Evolutionary conservation across 805 yeast species (phyloP).

Genomic region (Ogataea ganodermae): DNA sequence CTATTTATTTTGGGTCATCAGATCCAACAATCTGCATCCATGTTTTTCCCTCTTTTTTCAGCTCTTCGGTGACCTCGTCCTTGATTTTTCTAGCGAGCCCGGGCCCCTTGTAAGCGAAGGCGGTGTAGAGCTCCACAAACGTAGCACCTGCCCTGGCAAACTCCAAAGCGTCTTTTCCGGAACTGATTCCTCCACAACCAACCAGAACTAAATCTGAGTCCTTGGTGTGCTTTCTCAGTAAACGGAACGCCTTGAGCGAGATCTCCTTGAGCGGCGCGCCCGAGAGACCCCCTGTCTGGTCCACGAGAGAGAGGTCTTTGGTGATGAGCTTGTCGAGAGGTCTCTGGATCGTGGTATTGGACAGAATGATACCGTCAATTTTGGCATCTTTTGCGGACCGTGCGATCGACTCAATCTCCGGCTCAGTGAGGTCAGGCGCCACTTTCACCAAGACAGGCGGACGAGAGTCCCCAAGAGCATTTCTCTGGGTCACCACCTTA

Average conservation of each 20-base stretch:
- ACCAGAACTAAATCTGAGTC: constrained; percentile 71
- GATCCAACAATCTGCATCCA: constrained; percentile 81
- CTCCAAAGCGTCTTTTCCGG: constrained; percentile 86
- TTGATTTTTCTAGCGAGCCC: constrained; percentile 68
- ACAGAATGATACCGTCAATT: constrained; percentile 88
- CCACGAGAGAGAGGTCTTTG: constrained; percentile 40
- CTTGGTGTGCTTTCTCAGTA: constrained; percentile 75
- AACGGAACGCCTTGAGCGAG: constrained; percentile 67
- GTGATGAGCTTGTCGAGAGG: constrained; percentile 61
- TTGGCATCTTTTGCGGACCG: constrained; percentile 71
- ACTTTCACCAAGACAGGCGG: constrained; percentile 90
- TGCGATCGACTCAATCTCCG: constrained; percentile 82
- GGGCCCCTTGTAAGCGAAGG: constrained; percentile 92
- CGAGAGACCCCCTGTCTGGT: constrained; percentile 84
- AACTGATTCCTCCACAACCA: constrained; percentile 94
- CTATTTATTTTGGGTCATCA: constrained; percentile 43
- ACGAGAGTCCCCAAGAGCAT: constrained; percentile 42
- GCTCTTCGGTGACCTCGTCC: constrained; percentile 57
- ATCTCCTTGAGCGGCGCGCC: constrained; percentile 89
- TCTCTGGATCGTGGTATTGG: constrained; percentile 89
- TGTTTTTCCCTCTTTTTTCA: constrained; percentile 72
- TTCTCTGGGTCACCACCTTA: constrained; percentile 70
- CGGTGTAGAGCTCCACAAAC: constrained; percentile 84
- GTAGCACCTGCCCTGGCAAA: constrained; percentile 93
- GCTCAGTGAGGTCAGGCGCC: constrained; percentile 88